Conservation (phyloP, 192 early-diverging fungal genomes). For the Phlyctochytrium arcticum region DNA sequence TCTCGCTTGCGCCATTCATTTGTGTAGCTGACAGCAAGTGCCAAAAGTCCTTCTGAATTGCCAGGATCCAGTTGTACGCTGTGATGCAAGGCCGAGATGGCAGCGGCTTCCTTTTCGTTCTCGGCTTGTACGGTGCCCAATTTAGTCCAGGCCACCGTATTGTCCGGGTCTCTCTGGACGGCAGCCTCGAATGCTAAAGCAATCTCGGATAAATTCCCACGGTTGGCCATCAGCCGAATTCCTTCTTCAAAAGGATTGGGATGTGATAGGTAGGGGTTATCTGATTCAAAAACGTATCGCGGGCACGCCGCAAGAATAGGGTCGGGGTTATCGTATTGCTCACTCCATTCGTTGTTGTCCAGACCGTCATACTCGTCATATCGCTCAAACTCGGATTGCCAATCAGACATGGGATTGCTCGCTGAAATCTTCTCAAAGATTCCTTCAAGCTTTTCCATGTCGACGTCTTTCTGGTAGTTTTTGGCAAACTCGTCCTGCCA, state of each 20-base stretch:
- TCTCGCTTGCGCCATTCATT: slow-evolving; percentile 85
- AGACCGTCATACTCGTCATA: slow-evolving; percentile 6
- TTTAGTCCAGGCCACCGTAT: slow-evolving; percentile 79
- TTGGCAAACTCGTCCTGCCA: slow-evolving; percentile 64
- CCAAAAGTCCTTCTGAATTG: slow-evolving; percentile 75
- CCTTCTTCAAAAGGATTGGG: slow-evolving; percentile 33
- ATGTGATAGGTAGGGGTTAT: slow-evolving; percentile 65
- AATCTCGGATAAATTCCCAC: slow-evolving; percentile 71
- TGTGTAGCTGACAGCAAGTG: slow-evolving; percentile 87
- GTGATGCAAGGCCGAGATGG: slow-evolving; percentile 84
- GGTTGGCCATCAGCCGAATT: slow-evolving; percentile 4
- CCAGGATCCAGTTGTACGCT: slow-evolving; percentile 72
- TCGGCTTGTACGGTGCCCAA: slow-evolving; percentile 92
- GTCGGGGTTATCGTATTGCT: neutral
- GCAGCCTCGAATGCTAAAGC: slow-evolving; percentile 90
- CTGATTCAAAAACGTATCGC: slow-evolving; percentile 68
- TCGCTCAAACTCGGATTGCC: slow-evolving; percentile 66
- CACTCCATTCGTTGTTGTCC: neutral
- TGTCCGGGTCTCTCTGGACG: slow-evolving; percentile 70
- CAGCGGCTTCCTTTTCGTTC: slow-evolving; percentile 89
- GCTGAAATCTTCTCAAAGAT: slow-evolving; percentile 1
- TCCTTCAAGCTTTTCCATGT: neutral
- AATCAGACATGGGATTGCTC: slow-evolving; percentile 5
- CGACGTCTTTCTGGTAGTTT: slow-evolving; percentile 15
- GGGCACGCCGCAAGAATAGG: slow-evolving; percentile 4